phyloP scores from a whole-genome alignment of 352 stramenopile genomes.

The Pythium myriotylum region DNA sequence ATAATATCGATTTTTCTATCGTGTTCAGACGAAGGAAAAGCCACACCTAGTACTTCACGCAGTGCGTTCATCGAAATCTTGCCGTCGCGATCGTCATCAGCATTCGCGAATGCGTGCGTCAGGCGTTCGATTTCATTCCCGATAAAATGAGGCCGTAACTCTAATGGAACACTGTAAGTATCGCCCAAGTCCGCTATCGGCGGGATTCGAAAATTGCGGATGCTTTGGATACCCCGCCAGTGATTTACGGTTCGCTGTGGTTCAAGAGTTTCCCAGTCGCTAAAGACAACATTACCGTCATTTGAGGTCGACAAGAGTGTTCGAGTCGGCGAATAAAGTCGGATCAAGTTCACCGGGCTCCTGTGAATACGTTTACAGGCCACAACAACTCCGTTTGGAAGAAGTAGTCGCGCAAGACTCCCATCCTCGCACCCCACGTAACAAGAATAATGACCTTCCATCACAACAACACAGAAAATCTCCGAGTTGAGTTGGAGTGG shows the following conservation, averaged over 20 bases:
- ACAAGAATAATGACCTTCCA: constrained; percentile 48
- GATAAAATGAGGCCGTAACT: constrained; percentile 35
- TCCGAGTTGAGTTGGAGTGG: constrained; percentile 29
- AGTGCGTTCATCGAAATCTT: constrained; percentile 24
- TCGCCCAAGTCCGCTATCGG: neutral
- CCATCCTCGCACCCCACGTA: constrained; percentile 46
- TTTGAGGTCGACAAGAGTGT: constrained; percentile 34
- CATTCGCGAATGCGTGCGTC: constrained; percentile 32
- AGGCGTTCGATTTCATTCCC: constrained; percentile 41
- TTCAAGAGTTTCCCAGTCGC: constrained; percentile 36
- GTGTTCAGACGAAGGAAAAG: constrained; percentile 23
- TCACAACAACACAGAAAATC: constrained; percentile 34
- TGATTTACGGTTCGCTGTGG: constrained; percentile 42
- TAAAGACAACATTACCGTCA: constrained; percentile 42
- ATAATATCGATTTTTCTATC: neutral
- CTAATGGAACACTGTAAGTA: constrained; percentile 34
- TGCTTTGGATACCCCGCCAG: constrained; percentile 37
- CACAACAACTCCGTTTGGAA: constrained; percentile 39
- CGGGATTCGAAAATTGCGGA: neutral
- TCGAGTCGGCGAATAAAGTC: constrained; percentile 17
- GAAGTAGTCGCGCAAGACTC: constrained; percentile 37
- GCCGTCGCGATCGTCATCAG: constrained; percentile 1
- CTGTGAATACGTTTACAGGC: constrained; percentile 32
- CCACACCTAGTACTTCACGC: constrained; percentile 25
- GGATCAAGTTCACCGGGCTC: constrained; percentile 20